phyloP scores from a whole-genome alignment of 2,329 filamentous ascomycete genomes.

The Clonostachys rosea region DNA sequence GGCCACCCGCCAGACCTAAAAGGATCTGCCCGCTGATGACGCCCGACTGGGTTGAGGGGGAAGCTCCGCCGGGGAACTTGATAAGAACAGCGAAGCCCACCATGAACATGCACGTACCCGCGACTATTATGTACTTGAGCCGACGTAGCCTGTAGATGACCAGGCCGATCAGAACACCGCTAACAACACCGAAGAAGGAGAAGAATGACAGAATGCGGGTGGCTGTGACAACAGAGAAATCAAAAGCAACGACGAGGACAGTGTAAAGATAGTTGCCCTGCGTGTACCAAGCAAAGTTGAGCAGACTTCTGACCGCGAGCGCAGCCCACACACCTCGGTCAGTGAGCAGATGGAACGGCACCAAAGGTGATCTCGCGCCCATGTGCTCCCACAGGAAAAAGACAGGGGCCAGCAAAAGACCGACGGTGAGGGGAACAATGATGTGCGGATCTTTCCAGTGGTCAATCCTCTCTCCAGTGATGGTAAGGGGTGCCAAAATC shows the following conservation, averaged over 20 bases:
- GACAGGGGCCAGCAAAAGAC: slow-evolving; percentile 38
- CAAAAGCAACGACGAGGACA: slow-evolving; percentile 52
- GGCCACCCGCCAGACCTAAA: slow-evolving; percentile 52
- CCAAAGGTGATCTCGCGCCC: slow-evolving; percentile 42
- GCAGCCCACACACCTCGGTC: slow-evolving; percentile 60
- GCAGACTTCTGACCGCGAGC: slow-evolving; percentile 44
- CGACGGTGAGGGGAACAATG: slow-evolving; percentile 44
- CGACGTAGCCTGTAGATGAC: slow-evolving; percentile 46
- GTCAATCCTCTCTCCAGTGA: slow-evolving; percentile 41
- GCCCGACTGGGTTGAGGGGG: slow-evolving; percentile 33
- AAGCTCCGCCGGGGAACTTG: slow-evolving; percentile 43
- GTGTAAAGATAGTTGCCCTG: slow-evolving; percentile 58
- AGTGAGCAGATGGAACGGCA: slow-evolving; percentile 52
- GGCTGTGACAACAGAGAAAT: slow-evolving; percentile 47
- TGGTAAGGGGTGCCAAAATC: slow-evolving; percentile 45
- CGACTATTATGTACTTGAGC: slow-evolving; percentile 54
- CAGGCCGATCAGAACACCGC: slow-evolving; percentile 44
- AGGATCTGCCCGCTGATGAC: slow-evolving; percentile 52
- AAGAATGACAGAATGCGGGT: slow-evolving; percentile 55
- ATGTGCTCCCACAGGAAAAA: slow-evolving; percentile 50
- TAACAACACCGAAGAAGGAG: slow-evolving; percentile 46
- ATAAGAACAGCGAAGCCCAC: slow-evolving; percentile 53
- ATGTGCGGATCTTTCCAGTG: slow-evolving; percentile 47
- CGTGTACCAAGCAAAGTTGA: slow-evolving; percentile 50
- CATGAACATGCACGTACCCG: slow-evolving; percentile 50